Percentiles rank a stretch among this genome's conserved stretches.
These are phyloP conservation scores for Lodderomyces beijingensis DNA, from an alignment of 1,139 yeast genomes.

Conservation along the genomic window DNA sequence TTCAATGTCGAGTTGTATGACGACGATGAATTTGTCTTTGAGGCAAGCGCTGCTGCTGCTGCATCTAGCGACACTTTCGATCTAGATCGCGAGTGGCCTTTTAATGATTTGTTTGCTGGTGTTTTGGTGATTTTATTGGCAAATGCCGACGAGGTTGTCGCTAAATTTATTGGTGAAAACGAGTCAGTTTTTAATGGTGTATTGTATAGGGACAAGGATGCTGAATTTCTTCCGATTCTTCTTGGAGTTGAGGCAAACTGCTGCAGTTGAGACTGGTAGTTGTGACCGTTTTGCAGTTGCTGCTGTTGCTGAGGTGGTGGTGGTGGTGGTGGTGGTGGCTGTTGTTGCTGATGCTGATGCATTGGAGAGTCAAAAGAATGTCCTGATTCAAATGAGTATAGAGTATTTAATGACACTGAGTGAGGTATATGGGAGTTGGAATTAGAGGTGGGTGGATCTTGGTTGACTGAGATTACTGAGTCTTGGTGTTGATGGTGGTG, in stretches of 20 bases:
- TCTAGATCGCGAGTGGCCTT: slow-evolving; percentile 39
- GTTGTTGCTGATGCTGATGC: slow-evolving; percentile 7
- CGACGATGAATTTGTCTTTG: slow-evolving; percentile 17
- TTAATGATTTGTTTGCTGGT: slow-evolving; percentile 12
- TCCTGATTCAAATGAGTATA: slow-evolving; percentile 41
- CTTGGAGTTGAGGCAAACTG: slow-evolving; percentile 25
- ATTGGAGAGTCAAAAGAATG: slow-evolving; percentile 30
- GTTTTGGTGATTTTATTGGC: slow-evolving; percentile 2
- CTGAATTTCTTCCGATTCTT: slow-evolving; percentile 26
- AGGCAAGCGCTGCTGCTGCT: slow-evolving; percentile 15
- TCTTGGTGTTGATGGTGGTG: slow-evolving; percentile 5
- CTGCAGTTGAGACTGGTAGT: slow-evolving; percentile 1
- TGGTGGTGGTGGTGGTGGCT: slow-evolving; percentile 13
- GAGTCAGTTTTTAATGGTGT: slow-evolving; percentile 26
- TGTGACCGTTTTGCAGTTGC: slow-evolving; percentile 2
- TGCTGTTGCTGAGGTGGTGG: slow-evolving; percentile 8
- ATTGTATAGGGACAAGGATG: slow-evolving; percentile 24
- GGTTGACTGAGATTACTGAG: slow-evolving; percentile 15
- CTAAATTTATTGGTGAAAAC: slow-evolving; percentile 23
- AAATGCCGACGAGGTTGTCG: slow-evolving; percentile 11
- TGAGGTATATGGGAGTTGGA: slow-evolving; percentile 17
- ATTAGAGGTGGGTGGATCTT: slow-evolving; percentile 18
- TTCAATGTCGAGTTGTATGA: slow-evolving; percentile 21
- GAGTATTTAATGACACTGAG: slow-evolving; percentile 31
- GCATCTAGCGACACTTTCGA: slow-evolving; percentile 39